These are phyloP conservation scores for Solanum sejunctum DNA, from an alignment of 257 asterid species.

Conservation along the genomic window DNA sequence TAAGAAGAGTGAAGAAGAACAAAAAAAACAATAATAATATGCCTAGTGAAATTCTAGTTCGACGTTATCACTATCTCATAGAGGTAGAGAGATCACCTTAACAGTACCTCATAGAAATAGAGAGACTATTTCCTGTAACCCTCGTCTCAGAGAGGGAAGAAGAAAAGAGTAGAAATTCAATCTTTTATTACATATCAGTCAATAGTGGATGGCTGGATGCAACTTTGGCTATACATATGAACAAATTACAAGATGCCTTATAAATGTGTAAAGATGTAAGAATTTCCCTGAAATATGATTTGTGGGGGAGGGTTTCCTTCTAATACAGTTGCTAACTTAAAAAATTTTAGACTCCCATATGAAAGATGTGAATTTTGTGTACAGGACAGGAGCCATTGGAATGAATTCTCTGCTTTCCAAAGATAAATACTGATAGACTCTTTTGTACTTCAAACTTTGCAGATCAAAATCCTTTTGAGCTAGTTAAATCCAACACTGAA, in stretches of 20 bases:
- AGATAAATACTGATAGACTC: not conserved
- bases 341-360: not conserved
- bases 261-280: not conserved
- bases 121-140: no score
- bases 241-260: not conserved
- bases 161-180: not conserved
- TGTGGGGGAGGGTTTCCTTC: not conserved
- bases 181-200: not conserved
- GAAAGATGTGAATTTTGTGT: not conserved
- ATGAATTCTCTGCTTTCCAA: not conserved
- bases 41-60: no score
- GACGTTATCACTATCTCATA: no score
- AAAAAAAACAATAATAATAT: not conserved
- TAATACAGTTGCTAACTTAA: not conserved
- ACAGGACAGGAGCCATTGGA: not conserved
- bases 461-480: not conserved
- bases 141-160: no score
- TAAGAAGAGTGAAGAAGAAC: not conserved
- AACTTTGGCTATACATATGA: not conserved
- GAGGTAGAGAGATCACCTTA: no score
- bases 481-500: slow-evolving; percentile 31
- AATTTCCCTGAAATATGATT: slow-evolving; percentile 2
- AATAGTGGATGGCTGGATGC: not conserved
- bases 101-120: no score
- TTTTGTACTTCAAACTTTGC: not conserved